Base-by-base conservation (phyloP, 2,329 filamentous ascomycete genomes). In the Phyllosticta ampelicida region DNA sequence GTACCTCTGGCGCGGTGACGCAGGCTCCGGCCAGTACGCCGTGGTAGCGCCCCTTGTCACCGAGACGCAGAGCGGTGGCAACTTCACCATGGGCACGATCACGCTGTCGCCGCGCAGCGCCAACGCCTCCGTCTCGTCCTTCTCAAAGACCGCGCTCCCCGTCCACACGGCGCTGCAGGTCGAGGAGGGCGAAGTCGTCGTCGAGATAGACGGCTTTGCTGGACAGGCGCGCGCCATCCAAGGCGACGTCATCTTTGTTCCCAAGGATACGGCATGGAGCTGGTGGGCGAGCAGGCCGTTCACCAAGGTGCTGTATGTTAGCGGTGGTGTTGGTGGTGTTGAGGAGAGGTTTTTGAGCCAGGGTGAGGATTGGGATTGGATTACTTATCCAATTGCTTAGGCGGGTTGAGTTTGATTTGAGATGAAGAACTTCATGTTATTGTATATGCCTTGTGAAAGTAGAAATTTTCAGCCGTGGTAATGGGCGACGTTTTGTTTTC, bases 1-100 rank as follows among this genome's bases (percentile, higher is more conserved):
- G 62, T 77, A 73, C 59, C 67, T 78, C 4, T 74, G 72, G 62
- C 65, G 65, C 19, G 63, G 67, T 52, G 63, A 65, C 18, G 51
- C 51, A 61, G 65, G 64, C 19, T 63, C 66, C 54, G 63, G 65
- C 19, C n/a, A 44, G 26, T 77, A 77, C 64, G 71, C 75, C 62
- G 68, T 78, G 57, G 65, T 78, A 2, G 70, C 74, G 61, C 75
- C 76, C 1, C 71, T 78, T 30, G 70, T 77, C 16, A 75, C 74
- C 2, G 64, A 67, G 5, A 61, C 64, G 16, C 72, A 76, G 63
- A 72, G 73, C 2, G 71, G 69, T 3, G 67, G 64, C 3, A 74
- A 73, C 61, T 78, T 76, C 63, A 75, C 75, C 13, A 63, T 77
- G 19, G 73, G 74, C 0, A 77, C 74, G 0, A 73, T 78, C 50